phyloP scores from a whole-genome alignment of 2,329 filamentous ascomycete genomes.

The Beauveria sp. region DNA sequence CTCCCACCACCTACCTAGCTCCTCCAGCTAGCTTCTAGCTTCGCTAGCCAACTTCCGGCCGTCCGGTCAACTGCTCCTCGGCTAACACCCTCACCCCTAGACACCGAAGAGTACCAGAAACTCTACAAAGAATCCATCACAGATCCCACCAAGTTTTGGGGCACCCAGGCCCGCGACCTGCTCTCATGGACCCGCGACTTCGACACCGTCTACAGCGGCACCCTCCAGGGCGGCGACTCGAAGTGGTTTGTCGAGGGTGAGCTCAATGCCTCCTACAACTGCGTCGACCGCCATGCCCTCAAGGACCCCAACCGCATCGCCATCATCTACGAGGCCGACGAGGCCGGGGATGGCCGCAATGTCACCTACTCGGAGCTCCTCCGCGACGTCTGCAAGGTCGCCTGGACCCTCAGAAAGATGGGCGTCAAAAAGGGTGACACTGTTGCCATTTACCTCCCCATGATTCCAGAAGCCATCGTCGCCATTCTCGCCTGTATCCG shows the following conservation, averaged over 20 bases:
- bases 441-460: slow-evolving; percentile 93
- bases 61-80: neutral
- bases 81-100: slow-evolving; percentile 27
- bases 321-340: slow-evolving; percentile 98
- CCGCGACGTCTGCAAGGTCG: slow-evolving; percentile 79
- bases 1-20: neutral
- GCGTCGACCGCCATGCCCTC: slow-evolving; percentile 92
- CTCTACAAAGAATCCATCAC: slow-evolving; percentile 81
- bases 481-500: slow-evolving; percentile 85
- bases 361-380: slow-evolving; percentile 92
- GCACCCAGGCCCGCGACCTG: slow-evolving; percentile 73
- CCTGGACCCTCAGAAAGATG: slow-evolving; percentile 87
- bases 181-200: slow-evolving; percentile 89
- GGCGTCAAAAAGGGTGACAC: slow-evolving; percentile 96
- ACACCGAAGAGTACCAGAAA: slow-evolving; percentile 58
- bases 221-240: slow-evolving; percentile 70
- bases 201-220: slow-evolving; percentile 75
- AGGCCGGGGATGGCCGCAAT: slow-evolving; percentile 75
- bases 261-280: slow-evolving; percentile 96
- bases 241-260: slow-evolving; percentile 94
- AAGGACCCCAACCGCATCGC: slow-evolving; percentile 88
- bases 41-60: slow-evolving; percentile 7
- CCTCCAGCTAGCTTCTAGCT: neutral
- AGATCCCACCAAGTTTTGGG: slow-evolving; percentile 88
- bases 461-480: slow-evolving; percentile 94